Base-by-base conservation (phyloP, 2,329 filamentous ascomycete genomes). In the Moelleriella libera region DNA sequence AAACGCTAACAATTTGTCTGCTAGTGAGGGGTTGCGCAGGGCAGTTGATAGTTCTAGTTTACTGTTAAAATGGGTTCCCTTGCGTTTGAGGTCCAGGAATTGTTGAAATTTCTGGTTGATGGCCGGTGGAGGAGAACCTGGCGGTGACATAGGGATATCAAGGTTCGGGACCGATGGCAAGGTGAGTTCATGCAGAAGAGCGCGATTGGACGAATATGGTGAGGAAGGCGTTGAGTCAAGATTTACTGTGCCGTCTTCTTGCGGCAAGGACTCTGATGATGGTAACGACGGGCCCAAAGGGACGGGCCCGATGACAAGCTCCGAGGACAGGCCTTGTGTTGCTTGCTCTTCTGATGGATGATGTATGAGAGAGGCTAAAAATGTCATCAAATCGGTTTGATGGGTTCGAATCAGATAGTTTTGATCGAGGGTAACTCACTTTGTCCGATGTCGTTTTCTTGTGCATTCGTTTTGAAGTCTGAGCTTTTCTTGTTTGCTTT, bases 21-120 rank as follows among this genome's bases (percentile, higher is more conserved):
- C 76, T 47, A 89, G 67, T 41, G 75, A 76, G 2, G 86, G 86
- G 58, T 90, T 90, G 46, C 77, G 76, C 49, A 89, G 67, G 6
- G 83, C 78, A 1, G 75, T 65, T 0, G 82, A 84, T 49, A 74
- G 72, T 37, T 83, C 76, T 7, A 92, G 68, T 51, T 83, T 81
- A 55, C 79, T 71, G 61, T 92, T 89, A 70, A 90, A 90, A 63
- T 92, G 86, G 12, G 81, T 71, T 5, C 82, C 82, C 52, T 82
- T 78, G 57, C 78, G 80, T 66, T 92, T 92, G n/a, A 90, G 72
- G 43, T 78, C 71, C 0, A 90, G 74, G 54, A 92, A 90, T 50
- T 80, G 78, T 52, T 78, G 74, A 55, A 90, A 83, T 56, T 87
- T 88, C 54, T 75, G 72, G 45, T 75, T 81, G 10, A 80, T 63